Conservation (phyloP, 2,329 filamentous ascomycete species). For the Aspergillus glaucus region DNA sequence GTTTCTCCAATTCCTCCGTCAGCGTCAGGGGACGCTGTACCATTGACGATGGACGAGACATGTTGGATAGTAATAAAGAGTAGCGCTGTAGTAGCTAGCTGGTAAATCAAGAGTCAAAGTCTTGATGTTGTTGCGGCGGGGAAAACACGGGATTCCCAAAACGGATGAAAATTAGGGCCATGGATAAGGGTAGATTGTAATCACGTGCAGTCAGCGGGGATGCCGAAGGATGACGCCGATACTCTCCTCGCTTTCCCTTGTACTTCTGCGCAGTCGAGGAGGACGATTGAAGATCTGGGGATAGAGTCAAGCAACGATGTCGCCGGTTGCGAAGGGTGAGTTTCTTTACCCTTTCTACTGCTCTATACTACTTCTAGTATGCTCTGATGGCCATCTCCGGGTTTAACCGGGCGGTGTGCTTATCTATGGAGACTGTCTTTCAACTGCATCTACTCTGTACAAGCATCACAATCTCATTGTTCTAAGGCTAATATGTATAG, state of each 20-base stretch:
- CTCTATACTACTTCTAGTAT: neutral
- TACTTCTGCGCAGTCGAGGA: neutral
- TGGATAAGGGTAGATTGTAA: conserved; percentile 24
- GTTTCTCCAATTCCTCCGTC: conserved; percentile 89
- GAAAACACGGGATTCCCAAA: conserved; percentile 22
- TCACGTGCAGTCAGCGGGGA: conserved; percentile 26
- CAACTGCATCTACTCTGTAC: neutral
- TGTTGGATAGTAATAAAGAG: conserved; percentile 16
- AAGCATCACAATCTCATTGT: neutral
- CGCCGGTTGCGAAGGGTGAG: conserved; percentile 44
- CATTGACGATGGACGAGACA: conserved; percentile 47
- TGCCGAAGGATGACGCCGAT: conserved; percentile 4
- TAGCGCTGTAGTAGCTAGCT: too few species aligned
- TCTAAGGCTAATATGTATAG: conserved; percentile 32
- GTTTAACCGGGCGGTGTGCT: conserved; percentile 23
- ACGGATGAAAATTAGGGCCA: conserved; percentile 26
- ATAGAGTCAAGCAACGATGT: conserved; percentile 33
- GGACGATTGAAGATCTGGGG: neutral
- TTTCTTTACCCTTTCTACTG: conserved; percentile 4
- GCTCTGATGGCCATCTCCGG: conserved; percentile 2
- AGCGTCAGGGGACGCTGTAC: conserved; percentile 61
- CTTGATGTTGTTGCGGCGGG: conserved; percentile 15
- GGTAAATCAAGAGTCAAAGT: too few species aligned
- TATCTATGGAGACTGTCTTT: conserved; percentile 14
- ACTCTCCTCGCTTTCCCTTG: neutral